Evolutionary conservation across 2,329 filamentous ascomycete species (phyloP).

Genomic region (Plectosphaerella plurivora): DNA sequence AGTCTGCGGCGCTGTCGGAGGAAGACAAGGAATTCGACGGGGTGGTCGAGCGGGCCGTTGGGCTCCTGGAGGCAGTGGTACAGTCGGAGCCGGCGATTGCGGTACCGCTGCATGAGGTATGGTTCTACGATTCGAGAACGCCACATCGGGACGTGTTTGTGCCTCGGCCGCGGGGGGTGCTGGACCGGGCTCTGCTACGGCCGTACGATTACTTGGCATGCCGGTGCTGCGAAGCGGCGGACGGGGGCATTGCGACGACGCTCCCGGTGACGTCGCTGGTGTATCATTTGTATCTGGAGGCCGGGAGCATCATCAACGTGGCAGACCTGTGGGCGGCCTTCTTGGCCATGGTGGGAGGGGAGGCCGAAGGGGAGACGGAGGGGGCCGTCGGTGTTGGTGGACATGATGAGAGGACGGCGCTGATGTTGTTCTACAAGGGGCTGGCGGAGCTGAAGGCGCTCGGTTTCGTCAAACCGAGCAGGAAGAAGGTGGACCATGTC

Average conservation of each 20-base stretch:
- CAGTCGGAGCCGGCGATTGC: constrained; percentile 33
- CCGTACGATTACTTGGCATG: constrained; percentile 77
- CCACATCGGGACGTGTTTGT: constrained; percentile 72
- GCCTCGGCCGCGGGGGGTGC: constrained; percentile 63
- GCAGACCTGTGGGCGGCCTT: constrained; percentile 79
- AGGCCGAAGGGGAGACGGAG: constrained; percentile 21
- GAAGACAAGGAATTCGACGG: constrained; percentile 67
- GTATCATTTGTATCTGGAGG: constrained; percentile 76
- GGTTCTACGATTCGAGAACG: constrained; percentile 68
- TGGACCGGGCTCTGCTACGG: constrained; percentile 66
- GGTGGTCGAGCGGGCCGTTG: constrained; percentile 54
- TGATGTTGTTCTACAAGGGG: constrained; percentile 79
- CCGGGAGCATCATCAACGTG: constrained; percentile 71
- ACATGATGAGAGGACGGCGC: constrained; percentile 50
- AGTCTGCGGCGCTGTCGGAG: constrained; percentile 65
- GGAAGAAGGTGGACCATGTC: constrained; percentile 89
- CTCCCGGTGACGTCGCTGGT: constrained; percentile 69
- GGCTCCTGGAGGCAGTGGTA: constrained; percentile 36
- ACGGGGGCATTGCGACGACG: constrained; percentile 50
- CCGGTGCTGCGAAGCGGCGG: constrained; percentile 55
- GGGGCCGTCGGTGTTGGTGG: constrained; percentile 25
- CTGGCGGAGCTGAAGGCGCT: constrained; percentile 81
- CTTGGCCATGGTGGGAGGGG: constrained; percentile 53
- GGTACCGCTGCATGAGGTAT: constrained; percentile 64
- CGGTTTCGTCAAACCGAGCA: constrained; percentile 83